phyloP scores from a whole-genome alignment of 805 yeast genomes.

The Blastobotrys americana region DNA sequence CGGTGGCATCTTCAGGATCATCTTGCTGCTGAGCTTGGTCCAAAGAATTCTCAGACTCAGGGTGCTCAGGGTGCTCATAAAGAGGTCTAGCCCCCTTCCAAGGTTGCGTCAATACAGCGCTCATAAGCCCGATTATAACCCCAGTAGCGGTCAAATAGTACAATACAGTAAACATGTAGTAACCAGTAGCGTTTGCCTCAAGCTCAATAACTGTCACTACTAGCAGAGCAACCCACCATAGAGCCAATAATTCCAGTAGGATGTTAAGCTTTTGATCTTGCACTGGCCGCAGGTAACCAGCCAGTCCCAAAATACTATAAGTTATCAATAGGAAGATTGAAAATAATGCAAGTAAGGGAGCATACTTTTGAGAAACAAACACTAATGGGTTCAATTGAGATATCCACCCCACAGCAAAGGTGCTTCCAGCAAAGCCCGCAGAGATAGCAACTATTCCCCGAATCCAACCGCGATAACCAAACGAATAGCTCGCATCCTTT shows the following conservation, averaged over 20 bases:
- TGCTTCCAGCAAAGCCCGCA: slow-evolving; percentile 37
- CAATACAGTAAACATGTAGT: slow-evolving; percentile 36
- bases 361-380: slow-evolving; percentile 43
- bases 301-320: slow-evolving; percentile 47
- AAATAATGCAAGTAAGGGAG: slow-evolving; percentile 44
- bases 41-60: slow-evolving; percentile 7
- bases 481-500: slow-evolving; percentile 41
- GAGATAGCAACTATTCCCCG: slow-evolving; percentile 55
- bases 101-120: slow-evolving; percentile 31
- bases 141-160: slow-evolving; percentile 35
- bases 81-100: slow-evolving; percentile 10
- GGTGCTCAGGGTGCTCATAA: slow-evolving; percentile 13
- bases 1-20: slow-evolving; percentile 11
- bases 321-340: slow-evolving; percentile 46
- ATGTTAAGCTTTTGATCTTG: slow-evolving; percentile 55
- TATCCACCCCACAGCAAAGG: slow-evolving; percentile 36
- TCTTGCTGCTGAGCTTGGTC: slow-evolving; percentile 1
- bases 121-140: slow-evolving; percentile 38
- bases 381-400: slow-evolving; percentile 40
- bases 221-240: slow-evolving; percentile 52
- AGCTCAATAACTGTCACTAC: slow-evolving; percentile 44
- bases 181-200: slow-evolving; percentile 42
- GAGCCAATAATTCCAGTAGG: slow-evolving; percentile 45
- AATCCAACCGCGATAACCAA: slow-evolving; percentile 39
- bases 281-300: slow-evolving; percentile 37